Base-by-base conservation (phyloP, 2,329 filamentous ascomycete genomes). In the Pochonia chlamydosporia region DNA sequence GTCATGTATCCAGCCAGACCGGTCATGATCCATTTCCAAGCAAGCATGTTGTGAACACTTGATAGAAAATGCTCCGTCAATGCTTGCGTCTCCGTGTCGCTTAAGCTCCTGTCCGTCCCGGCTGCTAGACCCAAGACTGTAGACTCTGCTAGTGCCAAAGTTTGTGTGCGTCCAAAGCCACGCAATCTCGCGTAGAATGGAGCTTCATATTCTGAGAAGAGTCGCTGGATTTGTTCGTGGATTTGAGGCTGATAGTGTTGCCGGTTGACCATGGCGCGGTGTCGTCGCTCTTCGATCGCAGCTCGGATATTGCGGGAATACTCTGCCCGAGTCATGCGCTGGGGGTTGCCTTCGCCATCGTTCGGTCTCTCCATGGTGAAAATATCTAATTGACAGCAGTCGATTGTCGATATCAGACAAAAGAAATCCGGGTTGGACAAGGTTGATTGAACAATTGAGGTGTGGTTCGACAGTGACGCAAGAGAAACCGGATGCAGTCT, bases 71-170 rank as follows among this genome's bases (percentile, higher is more conserved):
- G 58, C 49, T 66, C 63, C 13, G 61, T 56, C 33, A 71, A 53
- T 23, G 62, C 64, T 33, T 61, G 60, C 10, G 64, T 60, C 52
- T 71, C 67, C n/a, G 54, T 49, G 43, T 70, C 65, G 31, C 58
- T 62, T 13, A 69, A 56, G 7, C 58, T 55, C 10, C 64, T 59
- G 31, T 60, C 54, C 23, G 59, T 58, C 8, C 56, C 59, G 14
- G 59, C 54, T 14, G 61, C 59, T 18, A 67, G 52, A 1, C 58
- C 58, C 4, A 60, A 52, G 14, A 63, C 55, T 3, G 58, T 55
- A 2, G 53, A 53, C 26, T 60, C 61, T 5, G 62, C 57, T 18
- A 63, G 49, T 0, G 55, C 51, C n/a, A 65, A 55, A 33, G 59
- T 65, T 47, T 54, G 50, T 10, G 56, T 49, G 25, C 56, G 57